Base-by-base conservation (phyloP, 139 green algal genomes). In the Raphidocelis subcapitata region DNA sequence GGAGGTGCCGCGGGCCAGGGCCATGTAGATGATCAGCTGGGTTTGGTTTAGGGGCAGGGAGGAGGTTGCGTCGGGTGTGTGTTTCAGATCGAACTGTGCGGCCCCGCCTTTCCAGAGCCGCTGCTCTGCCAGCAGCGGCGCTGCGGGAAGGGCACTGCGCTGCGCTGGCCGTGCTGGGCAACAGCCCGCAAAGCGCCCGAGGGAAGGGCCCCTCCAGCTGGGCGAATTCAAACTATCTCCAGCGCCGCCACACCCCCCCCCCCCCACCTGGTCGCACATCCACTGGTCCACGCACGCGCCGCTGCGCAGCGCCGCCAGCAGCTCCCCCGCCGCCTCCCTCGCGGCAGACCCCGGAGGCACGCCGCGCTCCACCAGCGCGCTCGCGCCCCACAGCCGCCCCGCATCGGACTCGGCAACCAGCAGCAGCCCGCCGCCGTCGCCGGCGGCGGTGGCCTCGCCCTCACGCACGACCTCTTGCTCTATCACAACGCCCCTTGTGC, bases 1-100 rank as follows among this genome's bases (percentile, higher is more conserved):
- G 1, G 89, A 96, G 26, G 20, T 71, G 18, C 92, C 92, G 16
- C 59, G 5, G 16, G 89, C 90, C 31, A 96, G 72, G 0, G 92
- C 92, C 87, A 95, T 93, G 73, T 91, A 96, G 2, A 96, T 76
- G 56, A 97, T 84, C 4, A 97, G 79, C 81, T 97, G 92, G 70
- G 28, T 49, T 8, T 49, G 41, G 41, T 49, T 8, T 49, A 49
- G 41, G n/a, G n/a, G n/a, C n/a, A 20, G 20, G 49, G 20, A 57
- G 49, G 49, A 57, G 18, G 49, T 57, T n/a, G 18, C 18, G 20
- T 20, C 18, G 49, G 20, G 49, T 57, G 18, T 57, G 18, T n/a
- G 49, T 57, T n/a, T 57, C 49, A 18, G 20, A 20, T 20, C 49
- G 49, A 18, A 57, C 18, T 57, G 49, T 16, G 18, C 49, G 18